phyloP scores from a whole-genome alignment of 345 rosid genomes.

The Arabis alpina region DNA sequence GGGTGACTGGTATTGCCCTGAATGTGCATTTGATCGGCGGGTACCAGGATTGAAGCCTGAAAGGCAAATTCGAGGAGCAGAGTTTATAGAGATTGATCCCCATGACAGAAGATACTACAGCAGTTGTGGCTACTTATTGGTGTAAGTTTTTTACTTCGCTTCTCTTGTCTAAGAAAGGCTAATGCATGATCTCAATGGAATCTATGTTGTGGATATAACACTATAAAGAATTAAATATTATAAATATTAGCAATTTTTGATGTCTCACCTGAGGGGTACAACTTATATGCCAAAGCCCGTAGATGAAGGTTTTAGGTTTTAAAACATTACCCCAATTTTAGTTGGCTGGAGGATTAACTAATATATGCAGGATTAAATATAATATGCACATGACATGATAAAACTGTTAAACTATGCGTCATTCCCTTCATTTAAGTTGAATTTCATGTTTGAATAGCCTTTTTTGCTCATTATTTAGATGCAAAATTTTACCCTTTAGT shows the following conservation, averaged over 20 bases:
- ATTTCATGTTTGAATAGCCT: conserved; percentile 28
- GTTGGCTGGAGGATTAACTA: conserved; percentile 16
- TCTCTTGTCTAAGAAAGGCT: conserved; percentile 28
- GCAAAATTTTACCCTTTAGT: conserved; percentile 12
- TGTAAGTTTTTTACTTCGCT: conserved; percentile 67
- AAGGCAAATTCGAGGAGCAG: conserved; percentile 84
- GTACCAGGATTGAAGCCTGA: conserved; percentile 58
- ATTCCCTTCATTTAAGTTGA: conserved; percentile 1
- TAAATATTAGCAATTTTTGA: conserved; percentile 8
- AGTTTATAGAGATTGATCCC: conserved; percentile 77
- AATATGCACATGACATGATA: conserved; percentile 21
- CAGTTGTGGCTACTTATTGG: conserved; percentile 86
- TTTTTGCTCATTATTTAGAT: conserved; percentile 17
- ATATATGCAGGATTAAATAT: neutral
- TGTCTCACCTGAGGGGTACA: conserved; percentile 3
- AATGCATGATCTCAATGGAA: conserved; percentile 17
- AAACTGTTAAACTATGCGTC: conserved; percentile 13
- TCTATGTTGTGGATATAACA: conserved; percentile 21
- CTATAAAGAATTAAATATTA: neutral
- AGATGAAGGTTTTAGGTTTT: conserved; percentile 11
- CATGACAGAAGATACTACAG: conserved; percentile 71
- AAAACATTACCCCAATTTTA: conserved; percentile 20
- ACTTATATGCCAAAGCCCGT: neutral
- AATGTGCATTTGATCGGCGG: conserved; percentile 69
- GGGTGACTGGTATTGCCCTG: conserved; percentile 99